Base-by-base conservation (phyloP, 2,329 filamentous ascomycete species). In the Aureobasidium sp. region DNA sequence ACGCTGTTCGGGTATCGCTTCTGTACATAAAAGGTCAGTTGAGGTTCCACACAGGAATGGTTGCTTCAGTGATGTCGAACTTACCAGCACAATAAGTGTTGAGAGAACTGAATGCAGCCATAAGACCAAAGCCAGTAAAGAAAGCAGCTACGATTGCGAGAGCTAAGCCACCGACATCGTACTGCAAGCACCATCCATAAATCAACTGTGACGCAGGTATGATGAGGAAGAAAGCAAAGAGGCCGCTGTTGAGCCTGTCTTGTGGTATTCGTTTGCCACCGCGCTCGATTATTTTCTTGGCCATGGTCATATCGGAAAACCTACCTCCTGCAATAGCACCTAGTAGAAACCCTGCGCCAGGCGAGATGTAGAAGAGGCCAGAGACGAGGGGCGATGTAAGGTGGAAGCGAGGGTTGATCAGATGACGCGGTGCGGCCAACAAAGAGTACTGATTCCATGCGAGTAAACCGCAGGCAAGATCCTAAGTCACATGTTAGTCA, bases 381-480 rank as follows among this genome's bases (percentile, higher is more conserved):
- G 82, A 84, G 64, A 87, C 80, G 12, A 89, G 79, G 0, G 87
- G 86, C 0, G 81, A 80, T 0, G 82, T 82, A 8, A 90, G 78
- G 52, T 85, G 70, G 75, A 90, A 90, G 17, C 87, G 84, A 0
- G 87, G 86, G 67, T 89, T 89, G 12, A 90, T 75, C 4, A 89
- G 80, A 67, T 88, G 87, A n/a, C 86, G 84, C 48, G 89, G 87
- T 5, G 62, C 63, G 0, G 87, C 87, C 1, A 88, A 77, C 0
- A 89, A 80, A 3, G 80, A 82, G 71, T 89, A 88, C 71, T 89
- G 88, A 70, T 89, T 89, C 86, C 86, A 90, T 26, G 88, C 82
- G 1, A 91, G 76, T 5, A 82, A 79, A 1, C 81, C 82, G 47
- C 82, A 85, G 2, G 82, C 84, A 23, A 62, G 48, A 34, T 62